Base-by-base conservation (phyloP, 345 rosid genomes). In the Combretum micranthum region DNA sequence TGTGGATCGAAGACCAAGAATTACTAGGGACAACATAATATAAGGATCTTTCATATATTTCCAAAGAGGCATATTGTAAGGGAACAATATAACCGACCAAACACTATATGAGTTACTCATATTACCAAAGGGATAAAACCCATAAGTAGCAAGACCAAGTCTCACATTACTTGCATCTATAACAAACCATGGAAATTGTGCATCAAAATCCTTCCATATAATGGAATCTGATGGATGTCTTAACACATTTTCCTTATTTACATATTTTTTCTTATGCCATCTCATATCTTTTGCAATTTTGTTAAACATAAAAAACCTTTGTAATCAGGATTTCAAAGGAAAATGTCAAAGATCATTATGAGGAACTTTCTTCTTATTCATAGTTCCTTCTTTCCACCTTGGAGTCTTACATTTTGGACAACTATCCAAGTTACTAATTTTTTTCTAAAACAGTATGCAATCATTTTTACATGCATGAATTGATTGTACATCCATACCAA, bases 31-130 rank as follows among this genome's bases (percentile, higher is more conserved):
- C 50, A 55, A 37, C 14, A 55, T 15, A 3, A 52, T 20, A 52
- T 16, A 20, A 12, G 13, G 13, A 6, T 52, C 44, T 43, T 62
- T 62, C 58, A 62, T 62, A 43, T 10, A 62, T 5, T 13, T 42
- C 51, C 51, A 62, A 14, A 49, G 43, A 13, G 50, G 44, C 21
- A 53, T 43, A 44, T 62, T 52, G 23, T 62, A 62, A 10, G 52
- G 42, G 2, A 53, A 9, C 6, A 62, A 25, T 2, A 53, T 47
- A n/a, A 53, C 23, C 3, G 42, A 52, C 62, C 43, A 58, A 20
- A 55, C 39, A 20, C 25, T 55, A 20, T 12, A 18, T 4, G 47
- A 39, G 20, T 47, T 39, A 42, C 19, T 61, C 32, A 37, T 50
- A 15, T 39, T 51, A 6, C 21, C 26, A 14, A 49, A 60, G 12